phyloP scores from a whole-genome alignment of 805 yeast species.

The Sugiyamaella chiloensis region DNA sequence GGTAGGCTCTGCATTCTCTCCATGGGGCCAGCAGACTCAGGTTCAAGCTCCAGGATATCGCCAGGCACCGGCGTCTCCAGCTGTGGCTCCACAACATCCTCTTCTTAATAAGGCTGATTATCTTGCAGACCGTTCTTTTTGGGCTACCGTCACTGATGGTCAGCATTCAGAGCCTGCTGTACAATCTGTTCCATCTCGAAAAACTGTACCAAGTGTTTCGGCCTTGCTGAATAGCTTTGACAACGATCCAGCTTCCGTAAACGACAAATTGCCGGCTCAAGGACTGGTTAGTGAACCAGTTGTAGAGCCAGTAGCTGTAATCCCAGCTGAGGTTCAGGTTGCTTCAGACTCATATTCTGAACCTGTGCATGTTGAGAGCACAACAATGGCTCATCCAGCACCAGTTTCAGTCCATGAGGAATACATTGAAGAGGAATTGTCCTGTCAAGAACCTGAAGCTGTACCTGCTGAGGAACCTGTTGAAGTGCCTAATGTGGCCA shows the following conservation, averaged over 20 bases:
- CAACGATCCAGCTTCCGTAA: too few relatives aligned
- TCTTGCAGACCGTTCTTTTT: background rate
- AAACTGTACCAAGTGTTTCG: too few relatives aligned
- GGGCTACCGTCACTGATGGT: background rate
- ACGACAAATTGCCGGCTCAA: too few relatives aligned
- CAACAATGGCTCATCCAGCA: too few relatives aligned
- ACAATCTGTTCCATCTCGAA: background rate
- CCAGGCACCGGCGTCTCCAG: background rate
- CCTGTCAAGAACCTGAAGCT: background rate
- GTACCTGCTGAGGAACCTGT: background rate
- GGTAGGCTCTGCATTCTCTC: background rate
- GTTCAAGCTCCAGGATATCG: background rate
- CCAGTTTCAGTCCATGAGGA: background rate
- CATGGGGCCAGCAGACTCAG: background rate
- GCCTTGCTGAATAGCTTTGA: too few relatives aligned
- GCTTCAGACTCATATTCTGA: too few relatives aligned
- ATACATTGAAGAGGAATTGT: background rate
- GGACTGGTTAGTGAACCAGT: too few relatives aligned
- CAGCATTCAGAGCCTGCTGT: background rate
- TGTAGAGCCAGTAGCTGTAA: background rate
- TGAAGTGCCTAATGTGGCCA: background rate
- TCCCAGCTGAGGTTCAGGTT: background rate
- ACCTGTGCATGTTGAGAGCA: background rate
- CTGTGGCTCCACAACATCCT: background rate
- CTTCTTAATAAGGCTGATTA: background rate